Conservation (phyloP, 768 basidiomycete species). For the Suillus discolor region DNA sequence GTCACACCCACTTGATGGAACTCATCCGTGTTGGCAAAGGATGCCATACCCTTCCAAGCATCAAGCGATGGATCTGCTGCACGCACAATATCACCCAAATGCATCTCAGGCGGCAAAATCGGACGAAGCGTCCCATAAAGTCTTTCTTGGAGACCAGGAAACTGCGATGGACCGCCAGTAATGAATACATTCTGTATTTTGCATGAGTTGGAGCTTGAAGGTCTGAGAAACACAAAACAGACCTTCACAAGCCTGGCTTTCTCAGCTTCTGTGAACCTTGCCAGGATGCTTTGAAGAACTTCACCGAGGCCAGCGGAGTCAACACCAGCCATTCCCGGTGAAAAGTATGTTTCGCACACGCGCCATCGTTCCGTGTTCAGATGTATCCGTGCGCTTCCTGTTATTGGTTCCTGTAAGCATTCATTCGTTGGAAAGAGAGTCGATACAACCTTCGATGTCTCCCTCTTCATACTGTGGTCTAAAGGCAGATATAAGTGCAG, state of each 20-base stretch:
- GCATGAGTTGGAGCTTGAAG: background rate
- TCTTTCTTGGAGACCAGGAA: conserved; percentile 69
- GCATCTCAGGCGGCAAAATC: conserved; percentile 81
- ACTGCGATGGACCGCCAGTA: conserved; percentile 78
- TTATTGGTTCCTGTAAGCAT: background rate
- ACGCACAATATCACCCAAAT: conserved; percentile 55
- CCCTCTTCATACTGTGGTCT: conserved; percentile 77
- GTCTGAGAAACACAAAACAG: conserved; percentile 13
- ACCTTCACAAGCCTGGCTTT: conserved; percentile 79
- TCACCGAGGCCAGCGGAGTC: conserved; percentile 96
- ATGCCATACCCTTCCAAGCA: conserved; percentile 94
- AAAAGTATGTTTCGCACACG: conserved; percentile 91
- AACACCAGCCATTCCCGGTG: conserved; percentile 91
- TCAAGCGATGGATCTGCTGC: conserved; percentile 73
- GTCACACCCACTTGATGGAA: conserved; percentile 64
- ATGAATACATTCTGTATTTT: conserved; percentile 78
- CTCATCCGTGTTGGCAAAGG: conserved; percentile 59
- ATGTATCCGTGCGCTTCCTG: conserved; percentile 77
- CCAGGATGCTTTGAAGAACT: conserved; percentile 81
- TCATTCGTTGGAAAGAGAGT: background rate
- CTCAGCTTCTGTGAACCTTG: conserved; percentile 67
- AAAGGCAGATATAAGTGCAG: conserved; percentile 87
- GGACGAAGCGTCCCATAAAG: conserved; percentile 79
- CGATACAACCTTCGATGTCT: conserved; percentile 56
- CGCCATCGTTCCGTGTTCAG: conserved; percentile 89